Base-by-base conservation (phyloP, 495 filamentous ascomycete species). In the Penicillium robsamsonii region DNA sequence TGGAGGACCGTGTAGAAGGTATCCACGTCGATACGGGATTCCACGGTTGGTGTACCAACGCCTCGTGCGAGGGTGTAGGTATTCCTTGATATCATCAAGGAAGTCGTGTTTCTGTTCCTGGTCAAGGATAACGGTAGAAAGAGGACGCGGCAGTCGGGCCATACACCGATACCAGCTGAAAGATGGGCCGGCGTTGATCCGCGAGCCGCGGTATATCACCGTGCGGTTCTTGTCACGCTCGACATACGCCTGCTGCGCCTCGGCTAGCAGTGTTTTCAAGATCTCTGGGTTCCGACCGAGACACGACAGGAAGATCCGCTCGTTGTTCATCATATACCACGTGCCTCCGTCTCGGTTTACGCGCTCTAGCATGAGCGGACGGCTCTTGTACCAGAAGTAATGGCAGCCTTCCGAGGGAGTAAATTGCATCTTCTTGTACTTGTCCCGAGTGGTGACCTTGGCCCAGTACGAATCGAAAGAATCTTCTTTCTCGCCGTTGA, bases 101-200 rank as follows among this genome's bases (percentile, higher is more conserved):
- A 96, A 79, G 25, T 75, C 78, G 10, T 83, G 67, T 73, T 96
- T 97, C 68, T 90, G 83, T 31, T 75, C 66, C 24, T 81, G 77
- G 56, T 96, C 92, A 15, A 97, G 75, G 2, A 94, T 85, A 0
- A 96, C 92, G 0, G 92, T 96, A 4, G 82, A 80, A 75, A 97
- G 84, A 3, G 92, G 87, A 24, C 92, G 75, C 1, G 87, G 85
- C 0, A 88, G 83, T n/a, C 89, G 71, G 35, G 82, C 80, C 53
- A 87, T 86, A 22, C 86, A 86, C 55, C 82, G 79, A 24, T 74
- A 63, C 90, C 90, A 94, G 55, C 66, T 70, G 57, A 74, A 73
- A 2, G 78, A 65, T 2, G 68, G 67, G 3, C 73, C 65, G 13
- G 45, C 41, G 5, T 35, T 38, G 30, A 57, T 51, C 29, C 65